Evolutionary conservation across 805 yeast genomes (phyloP).

Genomic region (Danielia oregonensis): DNA sequence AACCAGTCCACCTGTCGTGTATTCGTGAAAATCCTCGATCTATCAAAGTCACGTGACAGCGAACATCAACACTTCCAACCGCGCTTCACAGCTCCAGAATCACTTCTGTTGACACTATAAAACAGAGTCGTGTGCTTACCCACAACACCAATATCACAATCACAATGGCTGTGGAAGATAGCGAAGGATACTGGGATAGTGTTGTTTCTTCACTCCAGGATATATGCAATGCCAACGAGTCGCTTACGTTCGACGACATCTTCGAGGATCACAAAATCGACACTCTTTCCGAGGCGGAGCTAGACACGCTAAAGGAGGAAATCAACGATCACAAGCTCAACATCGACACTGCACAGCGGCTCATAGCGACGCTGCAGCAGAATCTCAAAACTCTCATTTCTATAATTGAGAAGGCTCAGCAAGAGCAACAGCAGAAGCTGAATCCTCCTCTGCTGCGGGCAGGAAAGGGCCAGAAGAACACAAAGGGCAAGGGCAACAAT

Average conservation of each 20-base stretch:
- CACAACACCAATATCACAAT: too few species aligned
- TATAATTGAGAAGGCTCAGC: conserved; percentile 13
- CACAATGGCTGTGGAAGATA: conserved; percentile 22
- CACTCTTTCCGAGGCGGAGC: conserved; percentile 33
- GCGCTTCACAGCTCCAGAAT: background rate
- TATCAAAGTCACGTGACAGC: too few species aligned
- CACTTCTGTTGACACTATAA: too few species aligned
- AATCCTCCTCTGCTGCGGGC: conserved; percentile 1
- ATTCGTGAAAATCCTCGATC: too few species aligned
- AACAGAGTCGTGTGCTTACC: too few species aligned
- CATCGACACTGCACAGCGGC: conserved; percentile 45
- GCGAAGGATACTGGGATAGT: conserved; percentile 68
- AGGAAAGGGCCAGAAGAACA: conserved; percentile 10
- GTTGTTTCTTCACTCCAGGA: conserved; percentile 67
- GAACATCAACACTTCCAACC: background rate
- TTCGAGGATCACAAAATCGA: conserved; percentile 22
- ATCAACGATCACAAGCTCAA: conserved; percentile 54
- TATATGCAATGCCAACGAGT: conserved; percentile 59
- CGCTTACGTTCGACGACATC: conserved; percentile 45
- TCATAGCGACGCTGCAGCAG: conserved; percentile 36
- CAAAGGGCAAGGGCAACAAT: conserved; percentile 14
- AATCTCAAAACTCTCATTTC: conserved; percentile 48
- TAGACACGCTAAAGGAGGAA: conserved; percentile 37
- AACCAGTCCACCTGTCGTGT: too few species aligned
- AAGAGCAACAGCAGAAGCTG: conserved; percentile 10